A percentile compares a stretch with the other conserved stretches of the same genome.
Conservation (phyloP, 108 stramenopile species). For the Nannochloropsis oceanica region DNA sequence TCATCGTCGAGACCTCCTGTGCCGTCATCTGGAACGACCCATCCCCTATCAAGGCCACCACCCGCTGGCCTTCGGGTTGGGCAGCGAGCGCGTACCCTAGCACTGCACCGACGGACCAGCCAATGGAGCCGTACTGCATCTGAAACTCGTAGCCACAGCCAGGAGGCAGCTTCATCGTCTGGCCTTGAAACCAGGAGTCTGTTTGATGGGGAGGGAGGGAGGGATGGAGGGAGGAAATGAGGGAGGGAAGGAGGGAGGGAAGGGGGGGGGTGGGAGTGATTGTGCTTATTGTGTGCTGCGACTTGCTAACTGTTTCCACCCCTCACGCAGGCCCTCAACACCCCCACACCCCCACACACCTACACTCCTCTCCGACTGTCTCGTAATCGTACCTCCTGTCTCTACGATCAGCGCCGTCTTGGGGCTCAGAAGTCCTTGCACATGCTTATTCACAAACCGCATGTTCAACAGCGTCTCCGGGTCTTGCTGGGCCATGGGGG, state of each 20-base stretch:
- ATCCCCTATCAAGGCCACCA: conserved; percentile 4
- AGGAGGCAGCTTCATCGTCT: not conserved
- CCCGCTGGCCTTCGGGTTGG: not conserved
- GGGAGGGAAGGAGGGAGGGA: no score
- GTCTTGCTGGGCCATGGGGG: no score
- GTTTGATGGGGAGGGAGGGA: not conserved
- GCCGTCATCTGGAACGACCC: conserved; percentile 4
- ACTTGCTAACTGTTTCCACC: no score
- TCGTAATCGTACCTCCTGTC: not conserved
- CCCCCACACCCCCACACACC: no score
- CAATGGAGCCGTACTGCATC: conserved; percentile 12
- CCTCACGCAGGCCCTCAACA: no score
- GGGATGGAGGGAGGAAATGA: no score
- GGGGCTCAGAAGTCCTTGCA: not conserved
- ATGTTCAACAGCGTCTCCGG: not conserved
- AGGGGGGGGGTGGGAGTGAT: no score
- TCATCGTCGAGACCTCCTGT: conserved; percentile 10
- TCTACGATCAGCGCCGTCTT: not conserved
- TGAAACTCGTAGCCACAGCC: conserved; percentile 1
- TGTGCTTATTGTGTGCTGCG: no score
- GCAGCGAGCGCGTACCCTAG: not conserved
- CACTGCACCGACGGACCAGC: conserved; percentile 7
- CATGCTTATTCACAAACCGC: not conserved
- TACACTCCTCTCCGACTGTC: no score
- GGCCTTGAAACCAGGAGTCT: conserved; percentile 1